These are phyloP conservation scores for Xylaria sp. DNA, from an alignment of 495 filamentous ascomycete genomes.

Conservation along the genomic window DNA sequence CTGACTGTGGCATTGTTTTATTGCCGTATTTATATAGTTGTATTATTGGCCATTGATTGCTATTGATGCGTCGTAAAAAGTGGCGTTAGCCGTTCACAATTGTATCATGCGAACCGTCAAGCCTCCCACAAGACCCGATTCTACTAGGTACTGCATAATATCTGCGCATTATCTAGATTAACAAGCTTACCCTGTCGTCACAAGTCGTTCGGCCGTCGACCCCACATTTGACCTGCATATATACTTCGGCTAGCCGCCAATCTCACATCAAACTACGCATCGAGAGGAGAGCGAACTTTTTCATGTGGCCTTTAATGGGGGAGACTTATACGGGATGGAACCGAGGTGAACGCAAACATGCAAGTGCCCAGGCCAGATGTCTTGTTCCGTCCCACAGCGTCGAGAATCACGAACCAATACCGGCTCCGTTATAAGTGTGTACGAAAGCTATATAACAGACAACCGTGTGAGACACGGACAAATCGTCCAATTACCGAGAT, in stretches of 20 bases:
- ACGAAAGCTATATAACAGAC: conserved; percentile 27
- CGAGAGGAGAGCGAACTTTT: neutral
- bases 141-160: conserved; percentile 7
- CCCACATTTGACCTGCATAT: conserved; percentile 4
- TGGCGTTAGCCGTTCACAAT: neutral
- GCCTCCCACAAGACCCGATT: neutral
- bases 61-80: neutral
- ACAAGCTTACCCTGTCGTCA: neutral
- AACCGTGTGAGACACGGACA: conserved; percentile 40
- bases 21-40: neutral
- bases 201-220: conserved; percentile 5
- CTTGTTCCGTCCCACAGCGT: conserved; percentile 28
- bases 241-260: neutral
- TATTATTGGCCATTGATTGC: neutral
- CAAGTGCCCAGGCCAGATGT: conserved; percentile 27
- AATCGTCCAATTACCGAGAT: conserved; percentile 43
- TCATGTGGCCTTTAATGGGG: neutral
- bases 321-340: neutral
- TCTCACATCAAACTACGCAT: neutral
- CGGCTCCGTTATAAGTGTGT: conserved; percentile 18
- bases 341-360: conserved; percentile 31
- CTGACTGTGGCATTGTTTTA: neutral
- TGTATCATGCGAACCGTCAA: neutral
- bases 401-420: conserved; percentile 31
- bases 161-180: neutral